Percentiles rank a stretch among this genome's conserved stretches.
phyloP scores from a whole-genome alignment of 1,139 yeast species.

The Pichia sp. region DNA sequence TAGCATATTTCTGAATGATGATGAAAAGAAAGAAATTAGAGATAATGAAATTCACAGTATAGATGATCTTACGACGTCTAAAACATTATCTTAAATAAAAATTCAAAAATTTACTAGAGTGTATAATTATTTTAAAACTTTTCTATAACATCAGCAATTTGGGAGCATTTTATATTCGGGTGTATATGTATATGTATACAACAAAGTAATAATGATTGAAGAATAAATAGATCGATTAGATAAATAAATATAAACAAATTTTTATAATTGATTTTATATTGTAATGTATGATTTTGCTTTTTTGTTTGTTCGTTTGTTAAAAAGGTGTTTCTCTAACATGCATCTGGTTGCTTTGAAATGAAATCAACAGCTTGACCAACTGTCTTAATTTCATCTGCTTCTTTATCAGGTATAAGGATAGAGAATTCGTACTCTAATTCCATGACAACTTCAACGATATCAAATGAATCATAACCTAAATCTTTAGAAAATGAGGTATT shows the following conservation, averaged over 20 bases:
- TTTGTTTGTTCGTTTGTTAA: neutral
- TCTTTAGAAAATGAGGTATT: slow-evolving; percentile 63
- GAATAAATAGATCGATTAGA: slow-evolving; percentile 8
- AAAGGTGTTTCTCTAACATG: slow-evolving; percentile 34
- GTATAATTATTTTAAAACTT: no score
- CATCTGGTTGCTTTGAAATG: slow-evolving; percentile 67
- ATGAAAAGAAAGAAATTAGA: neutral
- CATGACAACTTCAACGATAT: slow-evolving; percentile 85
- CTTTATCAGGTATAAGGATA: slow-evolving; percentile 71
- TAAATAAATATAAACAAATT: neutral
- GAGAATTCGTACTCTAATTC: slow-evolving; percentile 81
- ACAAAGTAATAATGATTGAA: slow-evolving; percentile 2
- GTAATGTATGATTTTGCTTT: no score
- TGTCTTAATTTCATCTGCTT: slow-evolving; percentile 77
- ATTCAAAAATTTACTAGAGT: no score
- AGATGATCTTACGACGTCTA: neutral
- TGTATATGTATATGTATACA: no score
- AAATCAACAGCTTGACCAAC: slow-evolving; percentile 79
- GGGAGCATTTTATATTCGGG: no score
- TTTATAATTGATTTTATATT: no score
- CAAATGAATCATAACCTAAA: slow-evolving; percentile 81
- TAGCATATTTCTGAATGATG: neutral
- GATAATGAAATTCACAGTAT: neutral
- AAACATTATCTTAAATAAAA: neutral
- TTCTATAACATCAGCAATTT: no score